Evolutionary conservation across 225 moss, liverwort and hornwort genomes (phyloP).

Genomic region (Pseudisothecium myosuroides): DNA sequence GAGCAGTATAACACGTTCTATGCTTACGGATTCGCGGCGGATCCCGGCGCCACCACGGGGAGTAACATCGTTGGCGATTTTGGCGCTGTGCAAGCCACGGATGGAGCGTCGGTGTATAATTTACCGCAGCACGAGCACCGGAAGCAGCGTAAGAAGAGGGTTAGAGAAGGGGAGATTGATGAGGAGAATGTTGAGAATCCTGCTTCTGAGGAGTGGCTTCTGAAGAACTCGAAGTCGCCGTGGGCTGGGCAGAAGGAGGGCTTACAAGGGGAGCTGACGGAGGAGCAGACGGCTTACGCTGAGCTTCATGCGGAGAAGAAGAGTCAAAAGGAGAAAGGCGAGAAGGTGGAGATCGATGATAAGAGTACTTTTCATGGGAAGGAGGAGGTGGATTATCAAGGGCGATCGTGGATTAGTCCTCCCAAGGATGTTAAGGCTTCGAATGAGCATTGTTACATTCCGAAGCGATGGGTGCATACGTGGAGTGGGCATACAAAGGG

Average conservation of each 20-base stretch:
- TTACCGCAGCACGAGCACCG: conserved; percentile 81
- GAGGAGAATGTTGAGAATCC: conserved; percentile 70
- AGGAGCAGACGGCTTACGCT: conserved; percentile 66
- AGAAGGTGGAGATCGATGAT: conserved; percentile 66
- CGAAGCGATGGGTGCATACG: conserved; percentile 93
- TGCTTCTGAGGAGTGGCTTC: conserved; percentile 68
- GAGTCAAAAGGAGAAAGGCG: conserved; percentile 63
- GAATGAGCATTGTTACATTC: conserved; percentile 95
- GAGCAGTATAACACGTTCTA: conserved; percentile 97
- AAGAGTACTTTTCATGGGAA: conserved; percentile 99
- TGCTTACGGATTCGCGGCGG: conserved; percentile 85
- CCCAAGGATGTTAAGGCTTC: conserved; percentile 94
- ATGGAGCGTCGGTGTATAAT: conserved; percentile 88
- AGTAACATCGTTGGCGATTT: conserved; percentile 65
- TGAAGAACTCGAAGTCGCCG: conserved; percentile 78
- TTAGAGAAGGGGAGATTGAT: conserved; percentile 36
- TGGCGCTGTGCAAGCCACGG: conserved; percentile 25
- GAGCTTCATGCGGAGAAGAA: conserved; percentile 84
- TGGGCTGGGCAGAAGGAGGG: conserved; percentile 84
- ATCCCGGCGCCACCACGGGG: conserved; percentile 58
- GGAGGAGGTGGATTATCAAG: conserved; percentile 93
- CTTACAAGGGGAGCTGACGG: conserved; percentile 75
- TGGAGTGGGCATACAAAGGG: conserved; percentile 98
- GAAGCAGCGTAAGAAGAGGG: conserved; percentile 62
- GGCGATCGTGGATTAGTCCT: conserved; percentile 85